Conservation (phyloP, 73 alveolate genomes). For the Paramecium octaurelia region DNA sequence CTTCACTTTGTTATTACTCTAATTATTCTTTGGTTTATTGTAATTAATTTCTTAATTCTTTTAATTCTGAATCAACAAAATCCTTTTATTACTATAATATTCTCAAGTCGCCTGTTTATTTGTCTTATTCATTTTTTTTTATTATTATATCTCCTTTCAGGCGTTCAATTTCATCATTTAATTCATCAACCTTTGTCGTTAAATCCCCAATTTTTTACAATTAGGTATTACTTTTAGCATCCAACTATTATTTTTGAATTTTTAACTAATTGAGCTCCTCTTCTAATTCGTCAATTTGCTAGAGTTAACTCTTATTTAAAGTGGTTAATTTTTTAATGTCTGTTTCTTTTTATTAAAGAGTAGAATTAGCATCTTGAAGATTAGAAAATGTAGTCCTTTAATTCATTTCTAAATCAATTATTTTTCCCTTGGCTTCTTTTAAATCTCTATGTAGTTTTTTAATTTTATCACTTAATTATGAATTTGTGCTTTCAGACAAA, state of each 20-base stretch:
- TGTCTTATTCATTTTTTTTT: background rate
- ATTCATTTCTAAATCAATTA: background rate
- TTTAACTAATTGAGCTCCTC: background rate
- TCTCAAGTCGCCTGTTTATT: background rate
- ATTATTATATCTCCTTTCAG: background rate
- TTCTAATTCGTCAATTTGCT: background rate
- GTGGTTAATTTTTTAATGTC: background rate
- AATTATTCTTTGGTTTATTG: background rate
- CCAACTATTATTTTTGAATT: background rate
- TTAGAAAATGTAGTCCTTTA: background rate
- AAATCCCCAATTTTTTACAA: background rate
- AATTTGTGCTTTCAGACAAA: background rate
- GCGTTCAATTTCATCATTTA: background rate
- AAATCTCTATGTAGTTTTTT: background rate
- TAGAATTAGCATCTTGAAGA: background rate
- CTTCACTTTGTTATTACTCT: background rate
- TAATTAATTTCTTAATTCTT: background rate
- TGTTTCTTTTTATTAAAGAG: background rate
- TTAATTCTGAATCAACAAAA: background rate
- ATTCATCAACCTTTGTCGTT: background rate
- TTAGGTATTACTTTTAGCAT: background rate
- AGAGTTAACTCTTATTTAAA: background rate
- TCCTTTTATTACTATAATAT: background rate
- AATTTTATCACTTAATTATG: background rate
- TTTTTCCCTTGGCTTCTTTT: background rate